Conservation (phyloP, 495 filamentous ascomycete genomes). For the Parmelia sp. region DNA sequence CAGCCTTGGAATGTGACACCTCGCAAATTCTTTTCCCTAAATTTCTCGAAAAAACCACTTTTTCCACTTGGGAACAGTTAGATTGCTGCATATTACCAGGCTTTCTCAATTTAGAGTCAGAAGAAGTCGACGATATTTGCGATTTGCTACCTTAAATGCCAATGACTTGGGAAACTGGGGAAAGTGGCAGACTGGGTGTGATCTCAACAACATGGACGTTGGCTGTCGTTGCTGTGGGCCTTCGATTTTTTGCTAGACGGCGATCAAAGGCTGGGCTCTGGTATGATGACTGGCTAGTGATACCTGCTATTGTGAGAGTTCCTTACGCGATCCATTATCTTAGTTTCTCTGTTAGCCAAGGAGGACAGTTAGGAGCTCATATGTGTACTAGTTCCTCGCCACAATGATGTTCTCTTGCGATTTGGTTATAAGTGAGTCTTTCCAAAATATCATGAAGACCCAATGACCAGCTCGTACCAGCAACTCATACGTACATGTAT, state of each 20-base stretch:
- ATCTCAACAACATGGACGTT: background rate
- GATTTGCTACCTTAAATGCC: too few relatives aligned
- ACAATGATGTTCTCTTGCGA: background rate
- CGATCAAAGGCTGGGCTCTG: slow-evolving; percentile 25
- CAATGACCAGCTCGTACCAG: too few relatives aligned
- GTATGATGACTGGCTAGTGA: slow-evolving; percentile 34
- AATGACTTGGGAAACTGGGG: too few relatives aligned
- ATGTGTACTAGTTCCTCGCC: background rate
- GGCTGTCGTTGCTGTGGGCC: background rate
- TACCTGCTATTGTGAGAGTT: slow-evolving; percentile 29
- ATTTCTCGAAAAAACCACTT: too few relatives aligned
- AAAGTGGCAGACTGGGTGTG: background rate
- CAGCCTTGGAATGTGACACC: too few relatives aligned
- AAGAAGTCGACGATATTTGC: too few relatives aligned
- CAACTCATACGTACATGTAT: too few relatives aligned
- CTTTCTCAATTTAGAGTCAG: too few relatives aligned
- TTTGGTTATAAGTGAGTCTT: background rate
- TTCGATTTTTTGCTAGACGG: slow-evolving; percentile 29
- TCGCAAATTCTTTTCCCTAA: too few relatives aligned
- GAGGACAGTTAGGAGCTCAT: background rate
- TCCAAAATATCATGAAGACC: too few relatives aligned
- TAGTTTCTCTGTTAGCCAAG: background rate
- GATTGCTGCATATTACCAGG: too few relatives aligned
- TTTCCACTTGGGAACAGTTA: too few relatives aligned
- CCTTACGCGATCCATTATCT: background rate